Evolutionary conservation across 805 yeast species (phyloP).

Genomic region (Metschnikowia corniflorae): DNA sequence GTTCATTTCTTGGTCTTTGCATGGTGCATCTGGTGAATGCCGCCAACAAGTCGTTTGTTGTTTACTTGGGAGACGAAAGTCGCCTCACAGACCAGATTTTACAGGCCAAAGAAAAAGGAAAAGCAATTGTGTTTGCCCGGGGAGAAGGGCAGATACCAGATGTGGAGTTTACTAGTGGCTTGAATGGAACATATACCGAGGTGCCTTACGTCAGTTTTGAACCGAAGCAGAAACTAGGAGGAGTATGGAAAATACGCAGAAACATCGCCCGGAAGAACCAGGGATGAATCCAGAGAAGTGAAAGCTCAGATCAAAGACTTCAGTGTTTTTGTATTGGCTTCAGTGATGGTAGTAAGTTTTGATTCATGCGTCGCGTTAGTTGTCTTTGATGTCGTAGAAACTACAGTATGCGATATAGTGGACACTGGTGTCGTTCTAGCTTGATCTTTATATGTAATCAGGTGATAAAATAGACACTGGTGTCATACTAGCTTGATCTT

Average conservation of each 20-base stretch:
- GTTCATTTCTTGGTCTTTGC: conserved; percentile 47
- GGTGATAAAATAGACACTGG: too few relatives aligned
- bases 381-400: too few relatives aligned
- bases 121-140: conserved; percentile 45
- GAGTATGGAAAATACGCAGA: conserved; percentile 52
- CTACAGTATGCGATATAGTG: too few relatives aligned
- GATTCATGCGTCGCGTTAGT: too few relatives aligned
- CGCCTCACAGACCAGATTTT: conserved; percentile 12
- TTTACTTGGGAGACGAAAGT: conserved; percentile 50
- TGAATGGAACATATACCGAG: background rate
- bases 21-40: conserved; percentile 65
- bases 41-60: conserved; percentile 37
- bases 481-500: too few relatives aligned
- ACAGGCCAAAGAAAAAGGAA: conserved; percentile 14
- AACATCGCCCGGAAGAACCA: conserved; percentile 16
- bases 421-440: too few relatives aligned
- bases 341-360: too few relatives aligned
- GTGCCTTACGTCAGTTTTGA: conserved; percentile 27
- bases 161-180: conserved; percentile 39
- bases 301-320: too few relatives aligned
- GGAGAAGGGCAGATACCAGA: conserved; percentile 68
- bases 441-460: too few relatives aligned
- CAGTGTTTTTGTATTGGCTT: too few relatives aligned
- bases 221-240: conserved; percentile 44
- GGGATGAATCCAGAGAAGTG: conserved; percentile 3